Conservation (phyloP, 2,329 filamentous ascomycete genomes). For the Trichoderma gracile region DNA sequence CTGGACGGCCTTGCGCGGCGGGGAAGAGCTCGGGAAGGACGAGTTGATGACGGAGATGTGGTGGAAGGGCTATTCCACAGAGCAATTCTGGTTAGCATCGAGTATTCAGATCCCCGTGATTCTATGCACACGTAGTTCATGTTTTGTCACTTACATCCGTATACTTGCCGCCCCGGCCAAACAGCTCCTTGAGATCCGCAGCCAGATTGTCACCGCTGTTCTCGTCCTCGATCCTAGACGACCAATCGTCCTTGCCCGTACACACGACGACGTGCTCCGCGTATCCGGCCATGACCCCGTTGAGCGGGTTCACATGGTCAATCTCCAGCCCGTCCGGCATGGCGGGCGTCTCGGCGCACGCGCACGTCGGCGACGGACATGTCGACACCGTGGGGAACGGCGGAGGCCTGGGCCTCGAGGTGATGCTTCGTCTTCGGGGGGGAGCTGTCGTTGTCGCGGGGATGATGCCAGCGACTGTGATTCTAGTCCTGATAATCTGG, state of each 20-base stretch:
- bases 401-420: conserved; percentile 26
- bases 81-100: too few relatives aligned
- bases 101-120: not conserved
- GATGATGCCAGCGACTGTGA: not conserved
- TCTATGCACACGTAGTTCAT: not conserved
- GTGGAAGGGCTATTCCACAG: conserved; percentile 68
- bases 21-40: conserved; percentile 66
- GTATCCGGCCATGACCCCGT: conserved; percentile 76
- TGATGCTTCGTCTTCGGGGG: conserved; percentile 2
- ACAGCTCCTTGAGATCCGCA: conserved; percentile 68
- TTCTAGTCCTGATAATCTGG: not conserved
- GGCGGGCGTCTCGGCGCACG: conserved; percentile 66
- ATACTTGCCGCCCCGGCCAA: conserved; percentile 66
- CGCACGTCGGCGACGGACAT: conserved; percentile 76
- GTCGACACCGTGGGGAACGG: conserved; percentile 49
- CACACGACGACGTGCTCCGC: conserved; percentile 81
- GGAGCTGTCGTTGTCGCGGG: not conserved
- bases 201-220: conserved; percentile 65
- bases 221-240: conserved; percentile 81
- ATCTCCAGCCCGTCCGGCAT: conserved; percentile 71
- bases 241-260: conserved; percentile 79
- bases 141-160: conserved; percentile 58
- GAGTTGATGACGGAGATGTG: conserved; percentile 75
- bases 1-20: conserved; percentile 47
- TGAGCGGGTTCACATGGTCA: conserved; percentile 67